Percentiles rank a stretch among this genome's conserved stretches.
These are phyloP conservation scores for Zymoseptoria tritici DNA, from an alignment of 2,329 filamentous ascomycete species.

Conservation along the genomic window DNA sequence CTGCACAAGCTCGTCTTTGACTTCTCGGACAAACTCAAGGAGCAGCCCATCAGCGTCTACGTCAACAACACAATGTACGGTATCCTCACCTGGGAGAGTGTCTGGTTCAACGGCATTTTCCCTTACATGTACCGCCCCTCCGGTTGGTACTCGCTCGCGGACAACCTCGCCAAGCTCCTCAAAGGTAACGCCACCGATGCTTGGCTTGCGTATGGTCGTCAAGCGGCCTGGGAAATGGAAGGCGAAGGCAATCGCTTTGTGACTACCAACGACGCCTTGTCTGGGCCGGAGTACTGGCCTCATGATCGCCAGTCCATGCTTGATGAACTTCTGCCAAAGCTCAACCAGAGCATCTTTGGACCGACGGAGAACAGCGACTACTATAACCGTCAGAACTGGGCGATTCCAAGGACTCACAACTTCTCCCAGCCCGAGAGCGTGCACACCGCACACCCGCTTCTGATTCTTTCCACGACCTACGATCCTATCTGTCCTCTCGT, in stretches of 20 bases:
- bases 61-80: slow-evolving; percentile 16
- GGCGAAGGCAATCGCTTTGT: slow-evolving; percentile 16
- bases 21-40: slow-evolving; percentile 11
- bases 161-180: slow-evolving; percentile 15
- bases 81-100: slow-evolving; percentile 7
- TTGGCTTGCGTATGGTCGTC: slow-evolving; percentile 12
- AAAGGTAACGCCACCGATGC: slow-evolving; percentile 16
- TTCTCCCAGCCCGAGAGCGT: slow-evolving; percentile 11
- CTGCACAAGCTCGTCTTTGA: slow-evolving; percentile 14
- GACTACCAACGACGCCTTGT: slow-evolving; percentile 12
- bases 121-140: slow-evolving; percentile 15
- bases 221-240: slow-evolving; percentile 11
- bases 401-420: slow-evolving; percentile 13
- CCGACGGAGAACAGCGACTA: slow-evolving; percentile 11
- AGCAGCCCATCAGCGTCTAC: slow-evolving; percentile 18
- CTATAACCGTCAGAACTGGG: slow-evolving; percentile 15
- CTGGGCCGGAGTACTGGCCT: slow-evolving; percentile 13
- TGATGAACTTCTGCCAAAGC: slow-evolving; percentile 11
- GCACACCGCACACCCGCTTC: slow-evolving; percentile 13
- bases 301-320: slow-evolving; percentile 12
- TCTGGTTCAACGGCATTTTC: slow-evolving; percentile 16
- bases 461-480: slow-evolving; percentile 16
- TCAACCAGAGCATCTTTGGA: slow-evolving; percentile 14
- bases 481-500: slow-evolving; percentile 18
- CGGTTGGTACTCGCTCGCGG: slow-evolving; percentile 15